Percentiles rank a stretch among this genome's conserved stretches.
Evolutionary conservation across 371 early-diverging fungal species (phyloP).

Genomic region (Catenaria anguillulae): DNA sequence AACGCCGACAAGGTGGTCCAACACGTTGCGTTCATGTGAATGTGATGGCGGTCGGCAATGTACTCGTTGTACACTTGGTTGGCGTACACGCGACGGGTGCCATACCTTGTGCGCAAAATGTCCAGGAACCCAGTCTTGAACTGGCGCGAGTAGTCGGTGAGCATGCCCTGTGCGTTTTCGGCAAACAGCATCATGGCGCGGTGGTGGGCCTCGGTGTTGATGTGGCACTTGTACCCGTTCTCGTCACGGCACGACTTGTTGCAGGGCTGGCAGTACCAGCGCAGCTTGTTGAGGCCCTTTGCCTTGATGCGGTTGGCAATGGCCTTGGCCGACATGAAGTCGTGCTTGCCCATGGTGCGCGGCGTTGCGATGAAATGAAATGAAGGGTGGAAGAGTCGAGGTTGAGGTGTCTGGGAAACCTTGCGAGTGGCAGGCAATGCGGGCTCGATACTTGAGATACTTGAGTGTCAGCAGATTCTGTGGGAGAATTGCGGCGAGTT

Average conservation of each 20-base stretch:
- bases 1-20: slow-evolving; percentile 83
- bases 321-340: slow-evolving; percentile 60
- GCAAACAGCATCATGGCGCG: slow-evolving; percentile 82
- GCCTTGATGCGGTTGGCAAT: slow-evolving; percentile 74
- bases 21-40: slow-evolving; percentile 91
- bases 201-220: slow-evolving; percentile 78
- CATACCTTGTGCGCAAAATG: slow-evolving; percentile 26
- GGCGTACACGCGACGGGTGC: slow-evolving; percentile 69
- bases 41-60: slow-evolving; percentile 70
- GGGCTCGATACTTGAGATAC: too few relatives aligned
- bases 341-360: slow-evolving; percentile 52
- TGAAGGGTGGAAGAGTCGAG: too few relatives aligned
- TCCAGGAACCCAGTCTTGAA: slow-evolving; percentile 27
- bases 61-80: slow-evolving; percentile 93
- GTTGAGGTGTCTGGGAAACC: too few relatives aligned
- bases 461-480: too few relatives aligned
- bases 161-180: slow-evolving; percentile 26
- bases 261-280: slow-evolving; percentile 91
- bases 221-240: slow-evolving; percentile 93
- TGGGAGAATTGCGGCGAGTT: too few relatives aligned
- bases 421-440: too few relatives aligned
- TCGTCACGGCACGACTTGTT: slow-evolving; percentile 86
- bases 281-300: slow-evolving; percentile 83
- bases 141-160: slow-evolving; percentile 19
- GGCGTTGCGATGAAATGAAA: too few relatives aligned